phyloP scores from a whole-genome alignment of 352 stramenopile species.

The Phytophthora vignae region DNA sequence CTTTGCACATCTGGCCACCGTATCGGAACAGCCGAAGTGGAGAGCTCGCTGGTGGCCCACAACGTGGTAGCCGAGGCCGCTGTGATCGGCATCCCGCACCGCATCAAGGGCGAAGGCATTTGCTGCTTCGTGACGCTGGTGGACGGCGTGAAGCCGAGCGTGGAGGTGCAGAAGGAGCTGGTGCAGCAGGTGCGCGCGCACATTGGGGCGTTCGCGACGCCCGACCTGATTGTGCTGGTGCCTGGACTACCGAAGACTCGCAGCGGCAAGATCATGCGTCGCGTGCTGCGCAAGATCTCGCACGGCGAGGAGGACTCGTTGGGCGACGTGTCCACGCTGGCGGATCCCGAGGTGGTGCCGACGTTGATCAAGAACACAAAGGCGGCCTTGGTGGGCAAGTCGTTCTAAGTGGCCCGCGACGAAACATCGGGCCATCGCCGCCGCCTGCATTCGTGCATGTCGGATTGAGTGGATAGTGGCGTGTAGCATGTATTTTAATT shows the following conservation, averaged over 20 bases:
- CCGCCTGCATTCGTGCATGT: constrained; percentile 16
- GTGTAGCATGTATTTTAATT: constrained; percentile 23
- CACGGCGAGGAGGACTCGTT: constrained; percentile 94
- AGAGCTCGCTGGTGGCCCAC: constrained; percentile 92
- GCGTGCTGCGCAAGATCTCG: constrained; percentile 98
- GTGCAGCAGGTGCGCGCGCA: constrained; percentile 85
- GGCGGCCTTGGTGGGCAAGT: constrained; percentile 68
- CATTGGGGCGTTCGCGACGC: constrained; percentile 97
- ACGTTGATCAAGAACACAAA: constrained; percentile 93
- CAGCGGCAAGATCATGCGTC: constrained; percentile 98
- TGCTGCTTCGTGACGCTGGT: constrained; percentile 95
- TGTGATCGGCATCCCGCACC: constrained; percentile 95
- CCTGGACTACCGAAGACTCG: constrained; percentile 95
- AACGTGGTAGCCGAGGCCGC: constrained; percentile 94
- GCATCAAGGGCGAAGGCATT: constrained; percentile 97
- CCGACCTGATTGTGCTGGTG: constrained; percentile 95
- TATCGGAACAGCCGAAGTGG: constrained; percentile 90
- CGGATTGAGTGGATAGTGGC: constrained; percentile 19
- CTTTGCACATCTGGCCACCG: constrained; percentile 94
- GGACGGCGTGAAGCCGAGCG: constrained; percentile 71
- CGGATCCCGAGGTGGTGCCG: constrained; percentile 96
- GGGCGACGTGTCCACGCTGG: constrained; percentile 97
- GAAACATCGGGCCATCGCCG: background rate
- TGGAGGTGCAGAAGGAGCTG: constrained; percentile 66
- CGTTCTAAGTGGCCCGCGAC: constrained; percentile 39